phyloP scores from a whole-genome alignment of 1,284 basidiomycete species.

The Psilocybe mexicana region DNA sequence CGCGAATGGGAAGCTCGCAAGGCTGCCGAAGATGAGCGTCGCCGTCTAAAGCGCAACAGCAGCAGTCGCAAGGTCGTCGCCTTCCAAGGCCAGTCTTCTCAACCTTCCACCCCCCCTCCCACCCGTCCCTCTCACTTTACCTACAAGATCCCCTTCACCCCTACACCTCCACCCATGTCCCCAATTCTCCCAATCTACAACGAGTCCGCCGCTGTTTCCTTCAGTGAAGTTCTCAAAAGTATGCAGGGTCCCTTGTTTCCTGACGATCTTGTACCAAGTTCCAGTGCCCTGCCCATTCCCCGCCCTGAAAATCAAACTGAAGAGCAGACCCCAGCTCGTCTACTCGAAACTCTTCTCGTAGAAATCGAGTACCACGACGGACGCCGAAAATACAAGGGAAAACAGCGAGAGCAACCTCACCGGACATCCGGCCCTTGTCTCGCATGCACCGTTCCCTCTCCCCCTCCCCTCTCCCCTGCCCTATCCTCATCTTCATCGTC shows the following conservation, averaged over 20 bases:
- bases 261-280: constrained; percentile 32
- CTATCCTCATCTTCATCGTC: constrained; percentile 35
- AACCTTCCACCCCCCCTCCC: constrained; percentile 11
- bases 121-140: constrained; percentile 11
- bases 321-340: constrained; percentile 34
- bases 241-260: constrained; percentile 66
- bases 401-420: constrained; percentile 19
- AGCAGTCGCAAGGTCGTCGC: constrained; percentile 29
- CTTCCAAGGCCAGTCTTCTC: constrained; percentile 22
- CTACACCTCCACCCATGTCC: constrained; percentile 18
- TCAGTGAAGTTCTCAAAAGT: constrained; percentile 55
- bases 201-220: constrained; percentile 43
- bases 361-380: constrained; percentile 41
- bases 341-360: constrained; percentile 51
- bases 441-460: constrained; percentile 32
- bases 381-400: constrained; percentile 41
- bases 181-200: constrained; percentile 26
- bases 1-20: constrained; percentile 25
- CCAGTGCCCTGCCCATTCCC: constrained; percentile 21
- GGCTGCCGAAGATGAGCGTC: constrained; percentile 24
- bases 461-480: constrained; percentile 29
- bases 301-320: constrained; percentile 22
- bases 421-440: constrained; percentile 21
- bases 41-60: constrained; percentile 11
- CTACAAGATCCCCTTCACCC: constrained; percentile 8